Evolutionary conservation across 2,329 filamentous ascomycete species (phyloP).

Genomic region (Zalaria obscura): DNA sequence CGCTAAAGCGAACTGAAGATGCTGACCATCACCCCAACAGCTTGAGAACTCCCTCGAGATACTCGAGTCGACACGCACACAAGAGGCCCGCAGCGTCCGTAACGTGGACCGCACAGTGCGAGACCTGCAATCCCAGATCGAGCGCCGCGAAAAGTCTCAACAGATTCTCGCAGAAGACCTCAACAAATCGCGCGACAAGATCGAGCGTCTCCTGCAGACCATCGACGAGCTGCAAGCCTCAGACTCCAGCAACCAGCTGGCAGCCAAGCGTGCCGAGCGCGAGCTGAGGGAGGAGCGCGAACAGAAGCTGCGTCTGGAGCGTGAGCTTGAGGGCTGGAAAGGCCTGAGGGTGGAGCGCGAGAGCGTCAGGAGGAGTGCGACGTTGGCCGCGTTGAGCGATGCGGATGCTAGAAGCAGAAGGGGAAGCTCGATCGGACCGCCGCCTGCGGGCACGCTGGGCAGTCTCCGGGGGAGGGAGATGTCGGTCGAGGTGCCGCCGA

Average conservation of each 20-base stretch:
- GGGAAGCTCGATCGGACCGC: slow-evolving; percentile 26
- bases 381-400: slow-evolving; percentile 26
- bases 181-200: slow-evolving; percentile 72
- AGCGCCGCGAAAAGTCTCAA: slow-evolving; percentile 74
- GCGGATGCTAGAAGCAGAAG: slow-evolving; percentile 27
- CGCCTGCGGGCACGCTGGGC: slow-evolving; percentile 16
- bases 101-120: slow-evolving; percentile 90
- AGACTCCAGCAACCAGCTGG: slow-evolving; percentile 69
- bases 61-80: slow-evolving; percentile 63
- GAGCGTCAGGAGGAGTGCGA: slow-evolving; percentile 15
- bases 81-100: slow-evolving; percentile 74
- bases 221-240: slow-evolving; percentile 89
- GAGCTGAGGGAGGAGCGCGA: slow-evolving; percentile 83
- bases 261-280: slow-evolving; percentile 72
- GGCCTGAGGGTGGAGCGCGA: slow-evolving; percentile 50
- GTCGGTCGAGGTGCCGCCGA: slow-evolving; percentile 20
- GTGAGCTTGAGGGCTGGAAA: slow-evolving; percentile 77
- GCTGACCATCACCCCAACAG: slow-evolving; percentile 17
- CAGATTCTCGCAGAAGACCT: slow-evolving; percentile 77
- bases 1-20: slow-evolving; percentile 7
- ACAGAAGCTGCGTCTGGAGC: slow-evolving; percentile 65
- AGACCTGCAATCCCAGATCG: slow-evolving; percentile 82
- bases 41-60: slow-evolving; percentile 58
- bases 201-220: slow-evolving; percentile 73
- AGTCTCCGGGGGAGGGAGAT: slow-evolving; percentile 12